Evolutionary conservation across 768 basidiomycete genomes (phyloP).

Genomic region (Agaricus subrufescens): DNA sequence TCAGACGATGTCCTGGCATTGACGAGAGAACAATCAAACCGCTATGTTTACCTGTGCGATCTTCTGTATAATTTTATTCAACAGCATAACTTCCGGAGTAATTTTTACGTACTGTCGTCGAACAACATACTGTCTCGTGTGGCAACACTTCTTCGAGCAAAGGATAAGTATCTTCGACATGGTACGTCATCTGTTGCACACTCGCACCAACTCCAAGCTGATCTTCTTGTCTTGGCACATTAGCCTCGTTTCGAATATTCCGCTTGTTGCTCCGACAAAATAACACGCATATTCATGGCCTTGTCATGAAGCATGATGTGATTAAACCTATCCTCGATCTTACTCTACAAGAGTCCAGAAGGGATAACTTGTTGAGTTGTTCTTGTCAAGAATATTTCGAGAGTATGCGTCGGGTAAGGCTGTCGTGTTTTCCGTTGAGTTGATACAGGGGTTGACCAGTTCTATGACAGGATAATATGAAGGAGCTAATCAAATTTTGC

Average conservation of each 20-base stretch:
- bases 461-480: slow-evolving; percentile 74
- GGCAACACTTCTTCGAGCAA: slow-evolving; percentile 70
- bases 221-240: background rate
- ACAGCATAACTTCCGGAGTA: slow-evolving; percentile 89
- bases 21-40: slow-evolving; percentile 72
- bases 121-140: slow-evolving; percentile 64
- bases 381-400: slow-evolving; percentile 97
- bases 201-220: background rate
- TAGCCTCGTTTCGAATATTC: slow-evolving; percentile 92
- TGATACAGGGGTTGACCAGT: background rate
- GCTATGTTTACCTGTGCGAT: slow-evolving; percentile 88
- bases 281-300: slow-evolving; percentile 68
- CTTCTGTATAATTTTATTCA: slow-evolving; percentile 82
- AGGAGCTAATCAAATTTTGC: slow-evolving; percentile 76
- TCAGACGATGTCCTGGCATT: slow-evolving; percentile 51
- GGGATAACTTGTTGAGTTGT: slow-evolving; percentile 91
- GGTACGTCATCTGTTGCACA: slow-evolving; percentile 46
- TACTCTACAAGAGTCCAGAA: slow-evolving; percentile 73
- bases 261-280: slow-evolving; percentile 78
- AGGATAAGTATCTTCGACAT: slow-evolving; percentile 90
- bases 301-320: slow-evolving; percentile 82
- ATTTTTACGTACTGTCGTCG: slow-evolving; percentile 84
- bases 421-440: slow-evolving; percentile 4
- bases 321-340: slow-evolving; percentile 81
- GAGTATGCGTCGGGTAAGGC: slow-evolving; percentile 72